Base-by-base conservation (phyloP, 768 basidiomycete species). In the Lactifluus hygrophoroides region DNA sequence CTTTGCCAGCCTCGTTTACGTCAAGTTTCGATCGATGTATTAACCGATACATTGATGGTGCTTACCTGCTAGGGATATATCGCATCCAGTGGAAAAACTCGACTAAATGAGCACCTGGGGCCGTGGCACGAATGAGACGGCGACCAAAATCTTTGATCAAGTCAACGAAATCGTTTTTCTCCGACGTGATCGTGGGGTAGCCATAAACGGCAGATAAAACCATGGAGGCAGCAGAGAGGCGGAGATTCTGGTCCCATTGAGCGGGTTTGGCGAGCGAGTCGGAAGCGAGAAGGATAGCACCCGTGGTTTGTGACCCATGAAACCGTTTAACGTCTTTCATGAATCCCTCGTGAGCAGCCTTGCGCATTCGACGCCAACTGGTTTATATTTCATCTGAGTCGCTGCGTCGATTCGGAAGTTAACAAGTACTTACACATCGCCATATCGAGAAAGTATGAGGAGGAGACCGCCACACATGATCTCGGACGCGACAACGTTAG, bases 61-160 rank as follows among this genome's bases (percentile, higher is more conserved):
- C 38, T 28, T 32, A 59, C 58, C 52, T 48, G 40, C 38, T 54
- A 3, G 58, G 58, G 10, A 59, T 48, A 38, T 54, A 23, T 40
- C 3, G 25, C 58, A 59, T 49, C 58, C 52, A 59, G 2, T 45
- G 45, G 44, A 54, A 48, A 35, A 43, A 43, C 46, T 59, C 58
- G 14, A 59, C 58, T 4, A 59, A 17, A 40, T 59, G 34, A 17
- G 58, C 44, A 17, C 58, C 58, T 19, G 46, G 58, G 23, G 8
- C 7, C 6, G 47, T 53, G 10, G 58, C 46, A 11, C 28, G 13
- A 23, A 47, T 21, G 8, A 54, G 27, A 16, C 52, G 28, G 7
- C 45, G 8, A 16, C 11, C n/a, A 17, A 54, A 34, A 7, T 34
- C 45, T 11, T 54, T 50, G 21, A 49, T 13, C 27, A 2, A 2